Evolutionary conservation across 176 grass and related monocot genomes (phyloP).

Genomic region (Thalia dealbata): DNA sequence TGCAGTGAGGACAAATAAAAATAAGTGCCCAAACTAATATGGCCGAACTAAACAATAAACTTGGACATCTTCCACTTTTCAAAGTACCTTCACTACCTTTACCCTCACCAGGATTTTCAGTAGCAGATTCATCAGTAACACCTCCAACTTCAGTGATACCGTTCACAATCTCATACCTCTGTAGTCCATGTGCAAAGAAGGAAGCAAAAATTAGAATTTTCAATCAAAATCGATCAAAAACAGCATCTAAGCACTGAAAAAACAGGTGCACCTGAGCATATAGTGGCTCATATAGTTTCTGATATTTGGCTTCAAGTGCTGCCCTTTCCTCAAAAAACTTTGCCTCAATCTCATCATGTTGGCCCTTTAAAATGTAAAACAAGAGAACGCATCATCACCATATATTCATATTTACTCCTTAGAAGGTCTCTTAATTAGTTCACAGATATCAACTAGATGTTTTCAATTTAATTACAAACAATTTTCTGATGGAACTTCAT

Average conservation of each 20-base stretch:
- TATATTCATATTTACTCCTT: neutral
- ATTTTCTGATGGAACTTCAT: no score
- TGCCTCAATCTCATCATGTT: slow-evolving; percentile 1
- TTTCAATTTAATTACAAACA: no score
- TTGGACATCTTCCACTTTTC: neutral
- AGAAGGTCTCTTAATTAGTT: no score
- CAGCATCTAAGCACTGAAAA: neutral
- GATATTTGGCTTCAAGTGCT: slow-evolving; percentile 15
- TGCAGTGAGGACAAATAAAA: neutral
- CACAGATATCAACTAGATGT: no score
- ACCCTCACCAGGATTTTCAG: slow-evolving; percentile 7
- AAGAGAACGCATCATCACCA: neutral
- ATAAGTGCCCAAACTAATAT: neutral
- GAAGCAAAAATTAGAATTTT: neutral
- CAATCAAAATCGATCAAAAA: neutral
- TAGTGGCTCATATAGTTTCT: slow-evolving; percentile 9
- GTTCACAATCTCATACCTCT: slow-evolving; percentile 23
- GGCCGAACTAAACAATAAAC: neutral
- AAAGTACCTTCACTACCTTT: slow-evolving; percentile 19
- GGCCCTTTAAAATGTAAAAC: neutral
- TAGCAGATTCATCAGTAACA: neutral
- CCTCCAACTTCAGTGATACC: slow-evolving; percentile 15
- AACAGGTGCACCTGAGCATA: neutral
- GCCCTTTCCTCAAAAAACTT: slow-evolving; percentile 12
- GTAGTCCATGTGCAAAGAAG: neutral